Conservation (phyloP, 1,284 basidiomycete species). For the Vanrija pseudolonga region DNA sequence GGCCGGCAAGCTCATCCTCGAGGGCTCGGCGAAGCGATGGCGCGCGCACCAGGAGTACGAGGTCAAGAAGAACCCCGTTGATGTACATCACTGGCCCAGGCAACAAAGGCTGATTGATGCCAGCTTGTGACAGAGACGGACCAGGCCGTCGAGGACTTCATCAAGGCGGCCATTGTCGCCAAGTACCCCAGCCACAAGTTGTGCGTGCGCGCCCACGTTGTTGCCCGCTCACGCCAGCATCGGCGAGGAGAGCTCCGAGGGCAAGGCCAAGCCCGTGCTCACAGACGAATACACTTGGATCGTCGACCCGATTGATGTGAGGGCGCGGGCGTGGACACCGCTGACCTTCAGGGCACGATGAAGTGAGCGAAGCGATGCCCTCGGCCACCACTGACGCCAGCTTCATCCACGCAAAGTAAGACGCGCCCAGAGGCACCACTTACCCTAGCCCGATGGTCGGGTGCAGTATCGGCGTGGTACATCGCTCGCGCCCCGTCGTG, state of each 20-base stretch:
- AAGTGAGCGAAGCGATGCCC: conserved; percentile 31
- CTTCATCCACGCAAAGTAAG: conserved; percentile 45
- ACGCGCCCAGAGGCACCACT: neutral
- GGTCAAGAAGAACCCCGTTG: conserved; percentile 53
- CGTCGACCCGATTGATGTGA: conserved; percentile 47
- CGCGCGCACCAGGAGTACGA: conserved; percentile 14
- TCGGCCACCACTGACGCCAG: conserved; percentile 17
- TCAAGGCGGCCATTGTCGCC: conserved; percentile 64
- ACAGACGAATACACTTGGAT: conserved; percentile 61
- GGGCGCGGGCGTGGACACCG: neutral
- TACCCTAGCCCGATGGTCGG: conserved; percentile 37
- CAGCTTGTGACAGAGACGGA: conserved; percentile 89
- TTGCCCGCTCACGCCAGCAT: conserved; percentile 52
- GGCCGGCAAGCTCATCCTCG: conserved; percentile 22
- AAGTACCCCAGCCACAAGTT: conserved; percentile 76
- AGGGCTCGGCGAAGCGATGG: conserved; percentile 32
- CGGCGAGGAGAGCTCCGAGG: conserved; percentile 80
- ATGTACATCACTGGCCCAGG: conserved; percentile 47
- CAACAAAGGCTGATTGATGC: neutral
- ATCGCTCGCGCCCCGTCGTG: conserved; percentile 70
- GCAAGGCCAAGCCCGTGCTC: conserved; percentile 55
- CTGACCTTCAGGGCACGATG: conserved; percentile 39
- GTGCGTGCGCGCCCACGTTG: conserved; percentile 17
- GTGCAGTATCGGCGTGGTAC: conserved; percentile 77
- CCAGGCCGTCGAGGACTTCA: conserved; percentile 81